Conservation (phyloP, 1,284 basidiomycete genomes). For the Xerocomus nothofagi region DNA sequence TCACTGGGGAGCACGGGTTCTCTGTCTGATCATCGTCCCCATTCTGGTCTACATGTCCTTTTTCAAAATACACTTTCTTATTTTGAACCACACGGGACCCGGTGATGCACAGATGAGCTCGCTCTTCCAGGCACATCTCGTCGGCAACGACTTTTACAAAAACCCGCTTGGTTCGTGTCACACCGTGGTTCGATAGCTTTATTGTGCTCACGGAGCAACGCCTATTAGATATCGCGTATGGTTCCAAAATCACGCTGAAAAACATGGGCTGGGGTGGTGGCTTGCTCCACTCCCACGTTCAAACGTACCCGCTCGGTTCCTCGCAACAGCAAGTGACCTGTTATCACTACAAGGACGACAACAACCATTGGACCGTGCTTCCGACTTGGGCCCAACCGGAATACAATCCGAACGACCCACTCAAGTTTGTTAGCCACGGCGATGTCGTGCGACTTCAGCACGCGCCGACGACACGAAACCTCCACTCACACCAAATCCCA, state of each 20-base stretch:
- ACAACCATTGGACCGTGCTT: conserved; percentile 89
- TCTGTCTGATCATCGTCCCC: conserved; percentile 88
- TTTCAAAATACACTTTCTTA: conserved; percentile 96
- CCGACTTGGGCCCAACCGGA: conserved; percentile 78
- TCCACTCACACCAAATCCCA: conserved; percentile 89
- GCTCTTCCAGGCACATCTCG: conserved; percentile 95
- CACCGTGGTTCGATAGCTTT: not conserved
- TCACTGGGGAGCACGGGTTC: conserved; percentile 89
- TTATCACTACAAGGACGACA: conserved; percentile 99
- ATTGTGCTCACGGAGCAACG: conserved; percentile 4
- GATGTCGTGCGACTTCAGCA: conserved; percentile 85
- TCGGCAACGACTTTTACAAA: conserved; percentile 88
- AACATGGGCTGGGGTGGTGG: conserved; percentile 99
- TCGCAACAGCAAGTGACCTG: conserved; percentile 97
- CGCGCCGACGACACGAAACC: conserved; percentile 78
- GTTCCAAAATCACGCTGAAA: conserved; percentile 91
- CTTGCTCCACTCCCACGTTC: conserved; percentile 93
- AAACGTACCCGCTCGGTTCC: conserved; percentile 92
- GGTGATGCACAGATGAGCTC: conserved; percentile 99
- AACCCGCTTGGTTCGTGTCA: conserved; percentile 76
- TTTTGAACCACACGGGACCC: conserved; percentile 92
- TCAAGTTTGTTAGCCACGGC: conserved; percentile 76
- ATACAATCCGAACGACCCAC: conserved; percentile 62
- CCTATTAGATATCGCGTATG: conserved; percentile 78
- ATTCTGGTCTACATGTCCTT: conserved; percentile 89